Evolutionary conservation across 1,139 yeast genomes (phyloP), one percentile per base, ranked within the genome.

Genomic region (Pichia norvegensis): DNA sequence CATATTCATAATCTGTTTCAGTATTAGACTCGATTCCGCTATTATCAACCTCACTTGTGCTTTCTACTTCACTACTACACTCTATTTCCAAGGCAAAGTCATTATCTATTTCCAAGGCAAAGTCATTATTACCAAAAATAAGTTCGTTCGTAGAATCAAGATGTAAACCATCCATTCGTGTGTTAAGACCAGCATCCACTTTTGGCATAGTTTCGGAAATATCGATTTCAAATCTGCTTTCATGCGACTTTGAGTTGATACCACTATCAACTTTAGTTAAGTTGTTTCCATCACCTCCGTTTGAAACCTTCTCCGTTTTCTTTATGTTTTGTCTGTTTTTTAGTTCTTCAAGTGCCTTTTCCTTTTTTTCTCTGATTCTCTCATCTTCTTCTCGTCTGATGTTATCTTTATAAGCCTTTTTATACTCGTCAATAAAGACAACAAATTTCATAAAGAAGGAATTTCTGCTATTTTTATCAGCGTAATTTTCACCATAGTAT

Each of bases 401-500:
- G 57, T 90, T 92, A 50, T 88, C 96, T 29, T 68, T 67, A 54
- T 85, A 85, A 6, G 85, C 95, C 55, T 79, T 78, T 60, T 78
- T 82, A 67, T 83, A 92, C 56, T 85, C 90, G 40, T 69, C 69
- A 16, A 84, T 73, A 63, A 92, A 92, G 47, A 77, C 74, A 4
- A 87, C 68, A 60, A 92, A 84, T 59, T 82, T 82, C 49, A 75
- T 68, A 58, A 92, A 81, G 61, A 92, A 90, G 1, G 80, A 67
- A 50, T 76, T 75, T 48, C 80, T 75, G 1, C 82, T 78, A 17
- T 76, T 65, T 13, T 53, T 58, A 57, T 86, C 95, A 4, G 66
- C 62, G 1, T 78, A 71, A 57, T 83, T 81, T 61, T 92, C 98
- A 8, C 97, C 97, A 63, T 83, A 92, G 59, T 78, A 83, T 43